These are phyloP conservation scores for Aegilops sharonensis DNA, from an alignment of 176 grass and related monocot genomes.

Conservation along the genomic window DNA sequence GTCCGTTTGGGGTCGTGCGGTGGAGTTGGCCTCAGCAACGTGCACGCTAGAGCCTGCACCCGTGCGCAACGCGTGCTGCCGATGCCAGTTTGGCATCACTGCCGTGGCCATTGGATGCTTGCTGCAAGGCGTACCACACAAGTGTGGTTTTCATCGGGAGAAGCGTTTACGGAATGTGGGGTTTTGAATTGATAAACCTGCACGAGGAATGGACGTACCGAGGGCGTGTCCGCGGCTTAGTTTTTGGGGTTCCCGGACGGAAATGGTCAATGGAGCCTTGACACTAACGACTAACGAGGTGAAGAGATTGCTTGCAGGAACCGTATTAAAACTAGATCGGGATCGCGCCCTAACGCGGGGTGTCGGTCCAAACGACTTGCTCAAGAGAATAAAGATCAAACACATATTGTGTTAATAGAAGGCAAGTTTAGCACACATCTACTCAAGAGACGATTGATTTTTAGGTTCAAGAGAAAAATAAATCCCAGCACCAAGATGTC, in stretches of 20 bases:
- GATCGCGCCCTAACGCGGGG: no score
- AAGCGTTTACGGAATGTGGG: background rate
- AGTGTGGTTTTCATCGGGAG: background rate
- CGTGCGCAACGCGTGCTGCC: background rate
- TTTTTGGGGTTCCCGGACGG: background rate
- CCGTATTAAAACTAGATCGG: background rate
- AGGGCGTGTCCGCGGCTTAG: background rate
- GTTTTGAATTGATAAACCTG: background rate
- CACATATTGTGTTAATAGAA: no score
- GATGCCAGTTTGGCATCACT: no score
- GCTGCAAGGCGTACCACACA: background rate
- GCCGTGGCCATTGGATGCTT: background rate
- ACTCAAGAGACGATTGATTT: no score
- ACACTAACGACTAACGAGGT: background rate
- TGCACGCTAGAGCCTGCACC: background rate
- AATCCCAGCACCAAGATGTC: no score
- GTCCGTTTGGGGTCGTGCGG: no score
- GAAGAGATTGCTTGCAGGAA: background rate
- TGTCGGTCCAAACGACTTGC: no score
- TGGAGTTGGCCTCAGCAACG: no score
- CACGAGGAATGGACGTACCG: background rate
- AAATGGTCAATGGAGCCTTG: background rate
- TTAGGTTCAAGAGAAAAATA: no score
- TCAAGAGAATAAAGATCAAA: no score
- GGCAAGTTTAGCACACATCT: no score